Conservation (phyloP, 2,329 filamentous ascomycete genomes). For the Aureobasidium sp. region DNA sequence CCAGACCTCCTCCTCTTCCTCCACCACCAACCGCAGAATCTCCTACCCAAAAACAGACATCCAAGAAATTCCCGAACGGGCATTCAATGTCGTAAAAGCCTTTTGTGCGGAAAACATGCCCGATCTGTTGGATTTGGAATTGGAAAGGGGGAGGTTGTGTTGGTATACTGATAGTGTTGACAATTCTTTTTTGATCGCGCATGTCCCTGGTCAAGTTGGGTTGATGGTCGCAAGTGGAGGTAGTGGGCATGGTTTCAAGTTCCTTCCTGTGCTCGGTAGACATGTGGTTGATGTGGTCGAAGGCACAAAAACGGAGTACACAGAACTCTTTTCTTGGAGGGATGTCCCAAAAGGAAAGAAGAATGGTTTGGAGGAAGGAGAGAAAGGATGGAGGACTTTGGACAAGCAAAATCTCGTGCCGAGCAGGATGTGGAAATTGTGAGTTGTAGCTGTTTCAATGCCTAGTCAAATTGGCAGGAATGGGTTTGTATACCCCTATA, state of each 20-base stretch:
- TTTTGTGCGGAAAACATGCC: constrained; percentile 21
- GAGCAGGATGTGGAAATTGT: constrained; percentile 20
- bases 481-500: background rate
- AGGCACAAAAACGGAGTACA: constrained; percentile 21
- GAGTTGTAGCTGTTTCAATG: constrained; percentile 9
- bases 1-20: background rate
- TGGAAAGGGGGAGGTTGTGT: constrained; percentile 17
- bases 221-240: constrained; percentile 28
- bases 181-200: constrained; percentile 19
- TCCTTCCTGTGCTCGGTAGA: constrained; percentile 26
- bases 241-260: constrained; percentile 30
- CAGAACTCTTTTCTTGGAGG: constrained; percentile 23
- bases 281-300: constrained; percentile 25
- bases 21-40: background rate
- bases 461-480: background rate
- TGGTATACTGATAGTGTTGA: constrained; percentile 20
- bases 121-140: constrained; percentile 19
- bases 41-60: constrained; percentile 21
- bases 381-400: constrained; percentile 24
- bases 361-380: constrained; percentile 27
- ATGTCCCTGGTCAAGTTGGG: background rate
- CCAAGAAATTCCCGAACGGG: constrained; percentile 21
- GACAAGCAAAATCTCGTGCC: constrained; percentile 24
- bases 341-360: constrained; percentile 20
- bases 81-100: constrained; percentile 21